Conservation (phyloP, 2,329 filamentous ascomycete genomes). For the Fusarium papillatum region DNA sequence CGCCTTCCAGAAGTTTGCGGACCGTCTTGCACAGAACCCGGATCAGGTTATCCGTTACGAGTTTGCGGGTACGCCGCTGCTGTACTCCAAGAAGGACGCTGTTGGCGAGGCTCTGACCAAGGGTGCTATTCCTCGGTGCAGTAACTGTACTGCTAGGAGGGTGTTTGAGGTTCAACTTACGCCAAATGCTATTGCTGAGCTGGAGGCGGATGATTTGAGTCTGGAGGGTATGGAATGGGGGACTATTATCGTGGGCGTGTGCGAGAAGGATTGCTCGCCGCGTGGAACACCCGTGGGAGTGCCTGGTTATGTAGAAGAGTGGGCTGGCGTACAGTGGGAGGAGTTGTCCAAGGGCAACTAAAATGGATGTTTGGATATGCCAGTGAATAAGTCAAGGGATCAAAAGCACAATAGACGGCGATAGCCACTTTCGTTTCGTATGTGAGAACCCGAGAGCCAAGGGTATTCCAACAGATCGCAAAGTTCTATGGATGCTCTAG, state of each 20-base stretch:
- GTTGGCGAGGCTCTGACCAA: conserved; percentile 75
- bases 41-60: conserved; percentile 88
- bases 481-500: conserved; percentile 46
- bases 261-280: conserved; percentile 81
- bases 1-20: conserved; percentile 85
- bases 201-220: conserved; percentile 82
- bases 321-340: conserved; percentile 99
- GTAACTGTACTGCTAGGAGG: conserved; percentile 79
- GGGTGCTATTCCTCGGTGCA: conserved; percentile 78
- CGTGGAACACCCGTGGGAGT: conserved; percentile 69
- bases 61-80: conserved; percentile 77
- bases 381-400: conserved; percentile 21
- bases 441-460: conserved; percentile 21
- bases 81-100: conserved; percentile 84
- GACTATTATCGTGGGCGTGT: conserved; percentile 89
- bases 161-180: conserved; percentile 94
- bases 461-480: conserved; percentile 42
- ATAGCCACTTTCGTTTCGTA: conserved; percentile 10
- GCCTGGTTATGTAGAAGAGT: conserved; percentile 90
- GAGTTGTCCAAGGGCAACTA: conserved; percentile 67
- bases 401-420: conserved; percentile 12
- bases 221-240: conserved; percentile 98
- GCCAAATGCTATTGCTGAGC: conserved; percentile 89
- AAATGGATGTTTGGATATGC: conserved; percentile 14
- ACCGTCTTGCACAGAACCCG: conserved; percentile 83